Evolutionary conservation across 2,329 filamentous ascomycete species (phyloP).

Genomic region (Akanthomyces lecanii): DNA sequence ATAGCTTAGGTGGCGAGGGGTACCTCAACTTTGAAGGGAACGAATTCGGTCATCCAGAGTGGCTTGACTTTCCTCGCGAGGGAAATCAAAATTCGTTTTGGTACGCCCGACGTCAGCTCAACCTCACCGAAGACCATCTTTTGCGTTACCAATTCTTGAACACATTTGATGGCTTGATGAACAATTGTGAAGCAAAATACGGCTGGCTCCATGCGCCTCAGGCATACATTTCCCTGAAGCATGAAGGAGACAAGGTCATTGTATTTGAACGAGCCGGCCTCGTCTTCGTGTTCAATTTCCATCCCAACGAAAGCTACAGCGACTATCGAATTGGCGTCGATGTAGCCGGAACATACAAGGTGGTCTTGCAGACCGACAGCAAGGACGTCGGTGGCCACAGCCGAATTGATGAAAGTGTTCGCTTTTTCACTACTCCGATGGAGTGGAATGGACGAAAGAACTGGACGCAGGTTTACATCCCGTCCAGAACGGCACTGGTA

Average conservation of each 20-base stretch:
- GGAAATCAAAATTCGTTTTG: conserved; percentile 92
- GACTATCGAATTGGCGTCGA: conserved; percentile 94
- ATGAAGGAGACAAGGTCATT: conserved; percentile 89
- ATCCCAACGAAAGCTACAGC: conserved; percentile 75
- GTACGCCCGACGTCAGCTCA: conserved; percentile 90
- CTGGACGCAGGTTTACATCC: conserved; percentile 89
- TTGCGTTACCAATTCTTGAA: conserved; percentile 90
- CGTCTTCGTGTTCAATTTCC: conserved; percentile 96
- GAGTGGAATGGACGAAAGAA: conserved; percentile 88
- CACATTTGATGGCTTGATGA: conserved; percentile 91
- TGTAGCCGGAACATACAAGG: conserved; percentile 74
- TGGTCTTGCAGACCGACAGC: conserved; percentile 79
- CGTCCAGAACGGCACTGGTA: conserved; percentile 78
- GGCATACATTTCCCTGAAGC: conserved; percentile 89
- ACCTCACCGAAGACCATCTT: conserved; percentile 79
- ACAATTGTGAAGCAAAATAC: conserved; percentile 78
- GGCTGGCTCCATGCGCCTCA: conserved; percentile 85
- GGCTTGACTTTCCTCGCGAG: conserved; percentile 94
- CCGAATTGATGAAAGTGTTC: conserved; percentile 71
- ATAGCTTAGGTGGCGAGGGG: conserved; percentile 86
- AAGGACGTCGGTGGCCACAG: conserved; percentile 74
- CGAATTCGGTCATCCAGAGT: conserved; percentile 97
- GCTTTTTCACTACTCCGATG: conserved; percentile 89
- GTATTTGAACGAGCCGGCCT: conserved; percentile 91
- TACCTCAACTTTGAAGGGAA: conserved; percentile 99